Base-by-base conservation (phyloP, 2,329 filamentous ascomycete genomes). In the Monilinia fructigena region DNA sequence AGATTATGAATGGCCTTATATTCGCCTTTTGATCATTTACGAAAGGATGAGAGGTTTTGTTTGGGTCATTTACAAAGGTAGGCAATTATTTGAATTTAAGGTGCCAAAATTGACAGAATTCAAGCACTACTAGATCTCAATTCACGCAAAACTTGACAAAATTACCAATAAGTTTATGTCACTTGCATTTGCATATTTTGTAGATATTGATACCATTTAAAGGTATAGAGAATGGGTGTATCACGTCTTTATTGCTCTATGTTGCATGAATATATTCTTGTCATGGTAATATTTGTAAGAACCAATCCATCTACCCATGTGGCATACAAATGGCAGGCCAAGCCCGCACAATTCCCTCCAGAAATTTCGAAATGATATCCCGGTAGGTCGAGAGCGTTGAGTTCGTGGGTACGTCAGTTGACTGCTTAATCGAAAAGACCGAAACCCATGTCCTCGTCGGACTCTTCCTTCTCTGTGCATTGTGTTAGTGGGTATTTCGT, bases 361-460 rank as follows among this genome's bases (percentile, higher is more conserved):
- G 59, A 74, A 70, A 67, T 67, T 67, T 67, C 68, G 67, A 66
- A 53, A 63, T 68, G 70, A 69, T 67, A 68, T 70, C 67, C 67
- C 66, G 59, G 67, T 63, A 66, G 67, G 66, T 68, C 69, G 69
- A 72, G 70, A 71, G 70, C 70, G 67, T 69, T 64, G 68, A 66
- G 68, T 70, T 68, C 69, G 66, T 68, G 60, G 55, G 38, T 60
- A 67, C 31, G 66, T 63, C 53, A 68, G 69, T 74, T 74, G 71
- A 66, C 69, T 77, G 81, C 79, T 87, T 89, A 89, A 82, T 89
- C 86, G 85, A 89, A 89, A 73, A 90, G 87, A 85, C 87, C 88
- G 83, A 90, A 89, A 76, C 87, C 87, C 87, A 89, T 89, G 79
- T 89, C 88, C 80, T 89, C 89, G 82, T 89, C 87, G 81, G 87